phyloP scores from a whole-genome alignment of 1,139 yeast genomes.

The Candida buenavistaensis region DNA sequence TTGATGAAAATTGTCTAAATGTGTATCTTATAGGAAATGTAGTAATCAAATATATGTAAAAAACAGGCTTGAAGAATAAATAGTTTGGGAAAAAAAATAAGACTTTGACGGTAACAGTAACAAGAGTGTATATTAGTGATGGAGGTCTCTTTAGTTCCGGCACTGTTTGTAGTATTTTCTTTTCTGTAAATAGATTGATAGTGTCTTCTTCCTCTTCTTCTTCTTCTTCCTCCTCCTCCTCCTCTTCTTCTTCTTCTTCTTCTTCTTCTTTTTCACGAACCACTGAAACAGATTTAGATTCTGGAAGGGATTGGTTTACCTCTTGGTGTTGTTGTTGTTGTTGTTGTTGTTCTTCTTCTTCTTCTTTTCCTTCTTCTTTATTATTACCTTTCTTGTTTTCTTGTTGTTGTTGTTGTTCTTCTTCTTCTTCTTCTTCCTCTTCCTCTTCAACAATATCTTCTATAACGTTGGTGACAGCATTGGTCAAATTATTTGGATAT shows the following conservation, averaged over 20 bases:
- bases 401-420: conserved; percentile 15
- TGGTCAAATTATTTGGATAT: conserved; percentile 21
- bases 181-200: conserved; percentile 8
- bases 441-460: conserved; percentile 7
- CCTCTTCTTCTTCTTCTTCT: conserved; percentile 16
- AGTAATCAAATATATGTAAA: conserved; percentile 20
- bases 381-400: conserved; percentile 16
- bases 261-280: conserved; percentile 20
- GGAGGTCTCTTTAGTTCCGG: neutral
- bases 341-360: conserved; percentile 20
- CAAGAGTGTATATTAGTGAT: conserved; percentile 2
- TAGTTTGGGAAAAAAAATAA: conserved; percentile 22
- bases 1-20: conserved; percentile 9
- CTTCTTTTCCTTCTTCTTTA: conserved; percentile 9
- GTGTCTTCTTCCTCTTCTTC: conserved; percentile 10
- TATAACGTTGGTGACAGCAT: conserved; percentile 7
- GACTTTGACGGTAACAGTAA: conserved; percentile 8
- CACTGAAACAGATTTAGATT: too few species aligned
- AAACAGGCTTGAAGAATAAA: conserved; percentile 22
- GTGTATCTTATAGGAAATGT: conserved; percentile 20
- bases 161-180: conserved; percentile 5
- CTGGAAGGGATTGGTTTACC: too few species aligned
- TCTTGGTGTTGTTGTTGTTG: conserved; percentile 16
- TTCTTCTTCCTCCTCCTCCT: conserved; percentile 18
- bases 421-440: conserved; percentile 7